Evolutionary conservation across 768 basidiomycete species (phyloP), one percentile per base, ranked within the genome.

Genomic region (Mycena metata): DNA sequence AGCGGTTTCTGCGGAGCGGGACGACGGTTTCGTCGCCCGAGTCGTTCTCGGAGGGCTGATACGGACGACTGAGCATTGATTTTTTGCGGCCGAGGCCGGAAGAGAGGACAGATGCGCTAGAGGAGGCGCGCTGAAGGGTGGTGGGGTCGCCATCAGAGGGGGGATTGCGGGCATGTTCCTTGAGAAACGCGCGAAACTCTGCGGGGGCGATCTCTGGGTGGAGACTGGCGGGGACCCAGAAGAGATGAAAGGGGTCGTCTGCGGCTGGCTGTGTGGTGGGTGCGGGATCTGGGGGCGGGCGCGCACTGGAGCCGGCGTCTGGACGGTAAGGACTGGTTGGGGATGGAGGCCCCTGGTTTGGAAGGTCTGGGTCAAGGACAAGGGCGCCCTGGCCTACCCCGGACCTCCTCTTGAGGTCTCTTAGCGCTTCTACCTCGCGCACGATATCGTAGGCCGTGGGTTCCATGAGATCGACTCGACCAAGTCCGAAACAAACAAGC

Each of bases 181-280:
- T 94, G 73, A 99, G 89, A 78, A 99, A 98, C 13, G 91, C 92
- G 58, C 95, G 89, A 79, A 99, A 99, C 79, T 99, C 96, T 52
- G 90, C 92, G 24, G 98, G 98, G 0, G 96, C 97, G 75, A 99
- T 94, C 83, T 99, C 98, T 35, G 98, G 98, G 78, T 99, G 98
- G 41, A 98, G 84, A 65, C 92, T 89, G 17, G 98, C 98, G 60
- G 98, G 98, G 33, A 99, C 96, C 98, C 98, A 99, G 85, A 99
- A 99, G 71, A 98, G 89, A 79, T 95, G 93, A 74, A 91, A 90
- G 3, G 94, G 91, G 81, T 97, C 94, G 73, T 94, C 90, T 43
- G 86, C 78, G 76, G 79, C 81, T 52, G 78, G 81, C 71, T 82
- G 83, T 64, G 81, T 73, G 46, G 46, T 64, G 50, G 69, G 42